Percentiles rank a stretch among this genome's conserved stretches.
Evolutionary conservation across 495 filamentous ascomycete species (phyloP).

Genomic region (Melanomma pulvis-pyrius): DNA sequence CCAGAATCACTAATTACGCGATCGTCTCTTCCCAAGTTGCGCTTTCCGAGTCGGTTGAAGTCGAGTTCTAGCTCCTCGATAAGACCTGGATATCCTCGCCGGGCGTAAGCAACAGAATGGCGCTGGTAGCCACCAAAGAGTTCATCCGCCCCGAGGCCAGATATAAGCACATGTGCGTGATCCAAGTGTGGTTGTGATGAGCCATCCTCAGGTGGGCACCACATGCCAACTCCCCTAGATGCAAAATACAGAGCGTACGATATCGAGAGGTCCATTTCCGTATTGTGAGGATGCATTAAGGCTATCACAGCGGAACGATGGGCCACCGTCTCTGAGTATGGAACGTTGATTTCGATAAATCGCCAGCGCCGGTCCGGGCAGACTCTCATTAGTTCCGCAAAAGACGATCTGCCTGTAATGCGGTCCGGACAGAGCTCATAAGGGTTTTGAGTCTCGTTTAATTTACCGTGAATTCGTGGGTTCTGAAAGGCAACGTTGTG

Average conservation of each 20-base stretch:
- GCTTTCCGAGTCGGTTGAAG: conserved; percentile 80
- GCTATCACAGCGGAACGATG: conserved; percentile 71
- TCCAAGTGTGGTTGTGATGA: conserved; percentile 60
- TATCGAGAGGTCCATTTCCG: conserved; percentile 99
- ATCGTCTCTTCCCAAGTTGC: conserved; percentile 94
- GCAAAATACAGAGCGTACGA: conserved; percentile 91
- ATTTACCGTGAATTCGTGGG: conserved; percentile 56
- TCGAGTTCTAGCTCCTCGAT: conserved; percentile 86
- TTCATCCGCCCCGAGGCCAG: conserved; percentile 93
- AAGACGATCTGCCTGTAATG: conserved; percentile 76
- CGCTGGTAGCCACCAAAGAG: conserved; percentile 92
- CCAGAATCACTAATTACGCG: conserved; percentile 88
- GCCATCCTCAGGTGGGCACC: conserved; percentile 2
- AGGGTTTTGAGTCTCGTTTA: conserved; percentile 37
- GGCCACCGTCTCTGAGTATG: conserved; percentile 71
- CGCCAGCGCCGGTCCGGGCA: conserved; percentile 78
- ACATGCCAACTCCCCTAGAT: conserved; percentile 69
- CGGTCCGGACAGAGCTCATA: conserved; percentile 91
- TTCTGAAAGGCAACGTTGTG: conserved; percentile 98
- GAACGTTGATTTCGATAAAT: conserved; percentile 84
- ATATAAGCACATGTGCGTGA: conserved; percentile 79
- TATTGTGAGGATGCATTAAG: conserved; percentile 90
- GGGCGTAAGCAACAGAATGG: conserved; percentile 74
- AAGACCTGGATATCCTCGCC: conserved; percentile 67
- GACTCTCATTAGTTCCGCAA: conserved; percentile 67